phyloP scores from a whole-genome alignment of 805 yeast genomes.

The Wickerhamiella lipophila region DNA sequence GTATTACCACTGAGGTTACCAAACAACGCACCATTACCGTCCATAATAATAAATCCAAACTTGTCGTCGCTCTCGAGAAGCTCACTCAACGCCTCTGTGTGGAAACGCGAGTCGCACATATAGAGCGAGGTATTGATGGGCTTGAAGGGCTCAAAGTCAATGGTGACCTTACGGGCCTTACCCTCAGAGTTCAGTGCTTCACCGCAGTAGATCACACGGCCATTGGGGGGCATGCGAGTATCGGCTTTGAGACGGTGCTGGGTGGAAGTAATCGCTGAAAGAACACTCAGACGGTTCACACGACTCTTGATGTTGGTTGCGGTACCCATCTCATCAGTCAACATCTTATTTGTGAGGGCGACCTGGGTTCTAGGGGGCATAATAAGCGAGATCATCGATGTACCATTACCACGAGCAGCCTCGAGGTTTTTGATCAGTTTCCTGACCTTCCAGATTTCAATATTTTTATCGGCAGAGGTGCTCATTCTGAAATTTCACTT shows the following conservation, averaged over 20 bases:
- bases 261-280: slow-evolving; percentile 95
- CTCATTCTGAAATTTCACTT: slow-evolving; percentile 8
- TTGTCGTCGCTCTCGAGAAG: slow-evolving; percentile 88
- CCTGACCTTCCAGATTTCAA: slow-evolving; percentile 98
- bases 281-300: slow-evolving; percentile 88
- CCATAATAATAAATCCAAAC: slow-evolving; percentile 97
- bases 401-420: slow-evolving; percentile 94
- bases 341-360: slow-evolving; percentile 73
- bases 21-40: slow-evolving; percentile 95
- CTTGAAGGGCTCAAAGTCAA: slow-evolving; percentile 97
- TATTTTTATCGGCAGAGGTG: slow-evolving; percentile 85
- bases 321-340: slow-evolving; percentile 97
- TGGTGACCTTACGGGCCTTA: slow-evolving; percentile 89
- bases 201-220: slow-evolving; percentile 95
- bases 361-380: slow-evolving; percentile 95
- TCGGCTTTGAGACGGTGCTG: slow-evolving; percentile 91
- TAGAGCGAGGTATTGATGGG: slow-evolving; percentile 96
- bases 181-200: slow-evolving; percentile 96
- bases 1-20: slow-evolving; percentile 95
- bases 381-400: slow-evolving; percentile 94
- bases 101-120: slow-evolving; percentile 95
- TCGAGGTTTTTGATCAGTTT: slow-evolving; percentile 80
- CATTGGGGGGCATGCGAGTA: slow-evolving; percentile 83
- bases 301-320: slow-evolving; percentile 97
- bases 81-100: slow-evolving; percentile 92